phyloP scores from a whole-genome alignment of 495 filamentous ascomycete species.

The Trichoderma parareesei region DNA sequence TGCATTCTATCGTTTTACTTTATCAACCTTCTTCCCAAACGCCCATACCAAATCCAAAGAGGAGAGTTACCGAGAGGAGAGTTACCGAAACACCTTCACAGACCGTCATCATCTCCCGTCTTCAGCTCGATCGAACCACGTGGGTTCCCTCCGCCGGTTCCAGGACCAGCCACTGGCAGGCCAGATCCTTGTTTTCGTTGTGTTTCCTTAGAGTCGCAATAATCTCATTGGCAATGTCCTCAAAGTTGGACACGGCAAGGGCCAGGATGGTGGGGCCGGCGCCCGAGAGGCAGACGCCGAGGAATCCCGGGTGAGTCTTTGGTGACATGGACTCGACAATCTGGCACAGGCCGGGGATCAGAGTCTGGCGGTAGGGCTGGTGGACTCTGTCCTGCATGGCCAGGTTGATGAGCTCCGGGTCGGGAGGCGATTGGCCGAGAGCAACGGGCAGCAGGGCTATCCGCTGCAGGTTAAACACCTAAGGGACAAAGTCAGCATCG shows the following conservation, averaged over 20 bases:
- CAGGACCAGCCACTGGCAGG: constrained; percentile 77
- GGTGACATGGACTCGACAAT: constrained; percentile 82
- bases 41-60: not conserved
- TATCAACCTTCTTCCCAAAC: not conserved
- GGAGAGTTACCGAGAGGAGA: not conserved
- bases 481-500: constrained; percentile 4
- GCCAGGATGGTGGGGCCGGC: constrained; percentile 93
- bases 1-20: not conserved
- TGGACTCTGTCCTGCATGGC: constrained; percentile 98
- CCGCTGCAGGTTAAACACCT: constrained; percentile 91
- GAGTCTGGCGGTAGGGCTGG: constrained; percentile 80
- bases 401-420: constrained; percentile 84
- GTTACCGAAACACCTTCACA: not conserved
- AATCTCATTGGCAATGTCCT: constrained; percentile 70
- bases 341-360: constrained; percentile 88
- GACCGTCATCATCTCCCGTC: not conserved
- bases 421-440: constrained; percentile 79
- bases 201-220: constrained; percentile 52
- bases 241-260: constrained; percentile 80
- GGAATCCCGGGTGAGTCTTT: constrained; percentile 70
- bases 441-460: constrained; percentile 81
- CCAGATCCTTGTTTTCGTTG: constrained; percentile 51
- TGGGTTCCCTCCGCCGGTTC: constrained; percentile 81
- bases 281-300: constrained; percentile 88
- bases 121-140: constrained; percentile 31